phyloP scores from a whole-genome alignment of 1,284 basidiomycete species.

The Sparassis latifolia region DNA sequence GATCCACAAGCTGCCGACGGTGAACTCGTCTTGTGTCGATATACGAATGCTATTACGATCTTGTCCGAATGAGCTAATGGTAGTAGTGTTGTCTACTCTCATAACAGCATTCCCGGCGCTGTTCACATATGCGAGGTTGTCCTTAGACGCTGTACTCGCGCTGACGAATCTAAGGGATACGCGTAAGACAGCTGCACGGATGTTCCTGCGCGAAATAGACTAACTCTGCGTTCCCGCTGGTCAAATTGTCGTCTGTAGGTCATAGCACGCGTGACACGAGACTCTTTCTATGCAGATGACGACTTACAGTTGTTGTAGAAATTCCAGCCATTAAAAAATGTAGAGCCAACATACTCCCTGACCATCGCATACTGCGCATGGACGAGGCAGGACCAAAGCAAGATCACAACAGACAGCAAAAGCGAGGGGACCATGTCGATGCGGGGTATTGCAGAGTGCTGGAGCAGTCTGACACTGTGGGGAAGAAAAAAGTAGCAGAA shows the following conservation, averaged over 20 bases:
- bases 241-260: conserved; percentile 56
- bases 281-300: neutral
- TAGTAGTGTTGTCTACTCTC: conserved; percentile 62
- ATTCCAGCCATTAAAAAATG: conserved; percentile 35
- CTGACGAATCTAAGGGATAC: conserved; percentile 38
- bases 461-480: too few relatives aligned
- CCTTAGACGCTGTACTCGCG: conserved; percentile 37
- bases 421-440: conserved; percentile 9
- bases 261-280: conserved; percentile 1
- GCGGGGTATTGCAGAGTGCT: too few relatives aligned
- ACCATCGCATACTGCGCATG: conserved; percentile 25
- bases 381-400: conserved; percentile 14
- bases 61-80: conserved; percentile 43
- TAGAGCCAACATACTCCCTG: conserved; percentile 29
- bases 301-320: conserved; percentile 31
- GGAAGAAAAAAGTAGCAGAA: too few relatives aligned
- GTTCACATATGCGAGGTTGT: conserved; percentile 57
- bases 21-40: conserved; percentile 47
- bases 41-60: conserved; percentile 72
- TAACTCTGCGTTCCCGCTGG: conserved; percentile 62
- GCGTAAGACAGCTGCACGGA: neutral
- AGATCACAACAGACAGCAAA: conserved; percentile 5
- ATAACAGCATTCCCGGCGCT: conserved; percentile 62
- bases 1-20: conserved; percentile 60
- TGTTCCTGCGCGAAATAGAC: conserved; percentile 8